Percentiles rank a stretch among this genome's conserved stretches.
Evolutionary conservation across 306 rosid genomes (phyloP).

Genomic region (Prunus davidiana): DNA sequence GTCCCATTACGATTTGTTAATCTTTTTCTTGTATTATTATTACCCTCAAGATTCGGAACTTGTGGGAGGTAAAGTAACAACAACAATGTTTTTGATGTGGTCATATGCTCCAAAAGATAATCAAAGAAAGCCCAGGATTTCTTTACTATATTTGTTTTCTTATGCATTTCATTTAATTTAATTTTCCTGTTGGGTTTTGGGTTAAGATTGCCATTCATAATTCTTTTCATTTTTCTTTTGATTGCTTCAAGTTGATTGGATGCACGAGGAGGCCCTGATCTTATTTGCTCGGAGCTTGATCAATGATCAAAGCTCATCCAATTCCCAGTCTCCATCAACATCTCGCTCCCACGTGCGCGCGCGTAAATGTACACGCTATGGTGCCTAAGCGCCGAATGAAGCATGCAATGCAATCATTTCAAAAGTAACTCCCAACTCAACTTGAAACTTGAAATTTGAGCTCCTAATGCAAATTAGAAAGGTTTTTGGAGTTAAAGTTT

Average conservation of each 20-base stretch:
- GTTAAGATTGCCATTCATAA: background rate
- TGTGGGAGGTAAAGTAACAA: slow-evolving; percentile 6
- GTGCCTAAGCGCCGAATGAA: background rate
- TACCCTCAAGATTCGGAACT: slow-evolving; percentile 23
- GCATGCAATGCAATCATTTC: background rate
- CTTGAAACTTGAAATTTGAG: too few relatives aligned
- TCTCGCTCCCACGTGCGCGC: slow-evolving; percentile 10
- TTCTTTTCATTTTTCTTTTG: background rate
- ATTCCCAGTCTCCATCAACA: slow-evolving; percentile 23
- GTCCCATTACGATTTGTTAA: background rate
- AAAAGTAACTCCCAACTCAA: background rate
- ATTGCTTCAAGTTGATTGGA: background rate
- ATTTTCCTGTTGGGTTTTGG: background rate
- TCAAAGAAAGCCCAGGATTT: slow-evolving; percentile 8
- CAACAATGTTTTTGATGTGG: background rate
- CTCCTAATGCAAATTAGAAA: too few relatives aligned
- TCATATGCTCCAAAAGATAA: slow-evolving; percentile 7
- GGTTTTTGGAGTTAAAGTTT: too few relatives aligned
- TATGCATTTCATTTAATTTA: background rate
- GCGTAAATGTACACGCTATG: background rate
- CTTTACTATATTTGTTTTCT: background rate
- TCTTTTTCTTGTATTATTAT: slow-evolving; percentile 6
- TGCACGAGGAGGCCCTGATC: background rate
- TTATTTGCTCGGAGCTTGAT: background rate
- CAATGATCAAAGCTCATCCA: slow-evolving; percentile 16